Base-by-base conservation (phyloP, 169 alveolate genomes). In the Amoebophrya sp. region DNA sequence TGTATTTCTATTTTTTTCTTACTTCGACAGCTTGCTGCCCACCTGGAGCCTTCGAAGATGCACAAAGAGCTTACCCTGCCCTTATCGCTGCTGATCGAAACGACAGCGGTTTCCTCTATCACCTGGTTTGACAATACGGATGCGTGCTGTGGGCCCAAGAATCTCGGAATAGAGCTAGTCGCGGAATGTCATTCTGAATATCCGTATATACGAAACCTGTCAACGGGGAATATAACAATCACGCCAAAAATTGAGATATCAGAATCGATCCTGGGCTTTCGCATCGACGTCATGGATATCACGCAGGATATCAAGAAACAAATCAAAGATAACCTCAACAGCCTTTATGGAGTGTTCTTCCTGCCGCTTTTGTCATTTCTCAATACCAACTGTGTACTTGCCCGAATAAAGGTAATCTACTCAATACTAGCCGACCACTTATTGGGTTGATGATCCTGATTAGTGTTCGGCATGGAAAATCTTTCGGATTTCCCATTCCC, bases 101-200 rank as follows among this genome's bases (percentile, higher is more conserved):
- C 83, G 83, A 65, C 83, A 6, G 83, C 83, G 83, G 83, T 65
- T 18, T 29, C 83, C 10, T 36, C 83, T 6, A 65, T 65, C n/a
- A 65, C 83, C 36, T 65, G 83, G 83, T 65, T 65, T 36, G 83
- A 65, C 83, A 65, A 65, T 36, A 65, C 83, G 36, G n/a, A 65
- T 26, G 83, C 83, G 36, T 65, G 83, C 83, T 65, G 83, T 36
- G 39, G n/a, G 33, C 83, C 83, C 38, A 36, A 65, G 83, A 6
- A 65, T 10, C 26, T 65, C 33, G 18, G 39, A 29, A 36, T 65
- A 6, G 83, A 65, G 26, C 83, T 65, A 6, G 26, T 65, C n/a
- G 83, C 83, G 39, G 83, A 65, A 36, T 65, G 83, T 36, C 83
- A 65, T 36, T 1, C 33, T 26, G 83, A 65, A 36, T 65, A 26